Evolutionary conservation across 129 eudicot species (phyloP).

Genomic region (Lonicera japonica): DNA sequence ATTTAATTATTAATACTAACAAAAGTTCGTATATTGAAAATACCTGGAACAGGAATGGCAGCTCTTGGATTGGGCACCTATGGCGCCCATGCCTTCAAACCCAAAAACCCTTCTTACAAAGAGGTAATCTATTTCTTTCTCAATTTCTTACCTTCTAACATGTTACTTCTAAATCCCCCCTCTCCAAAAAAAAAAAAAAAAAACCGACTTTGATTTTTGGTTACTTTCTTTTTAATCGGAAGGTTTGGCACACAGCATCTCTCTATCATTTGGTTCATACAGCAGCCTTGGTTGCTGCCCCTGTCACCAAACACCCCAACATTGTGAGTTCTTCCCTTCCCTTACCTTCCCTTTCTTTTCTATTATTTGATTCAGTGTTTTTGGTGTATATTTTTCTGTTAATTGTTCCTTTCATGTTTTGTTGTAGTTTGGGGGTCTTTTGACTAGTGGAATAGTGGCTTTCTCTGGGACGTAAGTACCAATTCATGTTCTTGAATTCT

Average conservation of each 20-base stretch:
- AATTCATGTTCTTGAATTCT: conserved; percentile 6
- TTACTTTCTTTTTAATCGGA: conserved; percentile 5
- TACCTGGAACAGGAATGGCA: conserved; percentile 47
- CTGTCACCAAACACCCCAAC: conserved; percentile 62
- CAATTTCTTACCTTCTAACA: too few relatives aligned
- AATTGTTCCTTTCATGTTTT: conserved; percentile 5
- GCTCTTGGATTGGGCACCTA: conserved; percentile 88
- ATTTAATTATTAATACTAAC: not conserved
- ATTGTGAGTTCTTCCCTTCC: conserved; percentile 47
- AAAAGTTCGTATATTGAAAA: not conserved
- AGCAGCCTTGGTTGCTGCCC: conserved; percentile 89
- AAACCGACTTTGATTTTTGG: conserved; percentile 3
- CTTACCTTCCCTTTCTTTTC: not conserved
- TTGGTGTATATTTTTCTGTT: not conserved
- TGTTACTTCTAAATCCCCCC: too few relatives aligned
- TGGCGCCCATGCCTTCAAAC: conserved; percentile 94
- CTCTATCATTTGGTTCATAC: conserved; percentile 91
- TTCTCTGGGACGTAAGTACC: conserved; percentile 87
- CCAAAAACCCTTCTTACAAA: conserved; percentile 67
- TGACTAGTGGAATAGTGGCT: conserved; percentile 74
- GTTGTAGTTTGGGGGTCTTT: conserved; percentile 78
- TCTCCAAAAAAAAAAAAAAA: too few relatives aligned
- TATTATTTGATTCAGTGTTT: not conserved
- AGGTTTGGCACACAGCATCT: conserved; percentile 95
- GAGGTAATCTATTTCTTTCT: conserved; percentile 33